Evolutionary conservation across 2,329 filamentous ascomycete species (phyloP).

Genomic region (Verticillium albo-atrum): DNA sequence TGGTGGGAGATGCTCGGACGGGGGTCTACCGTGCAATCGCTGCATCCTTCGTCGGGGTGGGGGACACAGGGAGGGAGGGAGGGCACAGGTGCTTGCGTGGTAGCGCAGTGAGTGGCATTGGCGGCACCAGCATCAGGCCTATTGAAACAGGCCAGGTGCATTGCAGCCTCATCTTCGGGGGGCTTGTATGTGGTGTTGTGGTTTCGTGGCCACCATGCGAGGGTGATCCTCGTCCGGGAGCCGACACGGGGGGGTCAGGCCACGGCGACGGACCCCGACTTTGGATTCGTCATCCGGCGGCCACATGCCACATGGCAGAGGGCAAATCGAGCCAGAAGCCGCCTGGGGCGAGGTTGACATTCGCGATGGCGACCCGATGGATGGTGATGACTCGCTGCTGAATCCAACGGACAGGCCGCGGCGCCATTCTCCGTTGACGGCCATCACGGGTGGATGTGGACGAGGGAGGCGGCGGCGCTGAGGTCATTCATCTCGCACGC

Average conservation of each 20-base stretch:
- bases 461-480: not conserved
- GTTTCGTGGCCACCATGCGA: not conserved
- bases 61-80: not conserved
- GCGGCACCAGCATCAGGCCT: not conserved
- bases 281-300: not conserved
- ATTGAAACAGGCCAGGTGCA: not conserved
- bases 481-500: not conserved
- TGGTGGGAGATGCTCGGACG: not conserved
- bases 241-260: not conserved
- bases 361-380: not conserved
- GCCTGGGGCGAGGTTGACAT: not conserved
- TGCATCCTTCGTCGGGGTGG: not conserved
- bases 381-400: not conserved
- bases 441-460: not conserved
- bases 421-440: not conserved
- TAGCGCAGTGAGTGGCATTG: no score
- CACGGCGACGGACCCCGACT: not conserved
- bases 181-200: not conserved
- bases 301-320: no score
- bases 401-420: not conserved
- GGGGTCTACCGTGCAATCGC: not conserved
- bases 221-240: not conserved
- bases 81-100: no score
- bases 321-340: not conserved
- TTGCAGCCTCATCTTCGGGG: not conserved